A percentile compares a stretch with the other conserved stretches of the same genome.
Evolutionary conservation across 306 rosid genomes (phyloP).

Genomic region (Lithocarpus polystachyus): DNA sequence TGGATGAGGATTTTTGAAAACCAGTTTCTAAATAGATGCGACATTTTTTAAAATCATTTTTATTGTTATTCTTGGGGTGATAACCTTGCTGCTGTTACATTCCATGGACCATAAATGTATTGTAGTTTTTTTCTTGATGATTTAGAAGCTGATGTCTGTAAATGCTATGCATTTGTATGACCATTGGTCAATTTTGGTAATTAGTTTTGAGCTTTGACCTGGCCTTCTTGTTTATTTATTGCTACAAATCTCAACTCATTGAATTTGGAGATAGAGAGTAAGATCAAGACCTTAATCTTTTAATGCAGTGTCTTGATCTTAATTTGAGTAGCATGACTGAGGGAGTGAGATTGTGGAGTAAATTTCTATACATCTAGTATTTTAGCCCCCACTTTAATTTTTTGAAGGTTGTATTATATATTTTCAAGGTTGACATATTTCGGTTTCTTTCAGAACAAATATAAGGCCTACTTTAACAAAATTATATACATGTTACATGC

Average conservation of each 20-base stretch:
- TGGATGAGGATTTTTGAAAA: neutral
- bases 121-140: constrained; percentile 4
- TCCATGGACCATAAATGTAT: neutral
- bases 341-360: neutral
- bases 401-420: neutral
- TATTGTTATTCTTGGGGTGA: neutral
- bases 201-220: constrained; percentile 3
- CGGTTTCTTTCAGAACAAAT: neutral
- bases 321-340: neutral
- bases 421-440: neutral
- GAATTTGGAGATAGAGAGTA: constrained; percentile 11
- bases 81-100: neutral
- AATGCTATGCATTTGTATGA: constrained; percentile 4
- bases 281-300: neutral
- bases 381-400: neutral
- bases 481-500: constrained; percentile 26
- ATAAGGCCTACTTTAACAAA: neutral
- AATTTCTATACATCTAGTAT: neutral
- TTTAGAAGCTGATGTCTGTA: constrained; percentile 5
- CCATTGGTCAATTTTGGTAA: constrained; percentile 6
- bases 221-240: neutral
- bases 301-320: neutral
- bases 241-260: constrained; percentile 12
- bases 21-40: neutral
- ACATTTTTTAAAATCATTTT: neutral